Evolutionary conservation across 2,329 filamentous ascomycete genomes (phyloP).

Genomic region (Magnaporthales sp.): DNA sequence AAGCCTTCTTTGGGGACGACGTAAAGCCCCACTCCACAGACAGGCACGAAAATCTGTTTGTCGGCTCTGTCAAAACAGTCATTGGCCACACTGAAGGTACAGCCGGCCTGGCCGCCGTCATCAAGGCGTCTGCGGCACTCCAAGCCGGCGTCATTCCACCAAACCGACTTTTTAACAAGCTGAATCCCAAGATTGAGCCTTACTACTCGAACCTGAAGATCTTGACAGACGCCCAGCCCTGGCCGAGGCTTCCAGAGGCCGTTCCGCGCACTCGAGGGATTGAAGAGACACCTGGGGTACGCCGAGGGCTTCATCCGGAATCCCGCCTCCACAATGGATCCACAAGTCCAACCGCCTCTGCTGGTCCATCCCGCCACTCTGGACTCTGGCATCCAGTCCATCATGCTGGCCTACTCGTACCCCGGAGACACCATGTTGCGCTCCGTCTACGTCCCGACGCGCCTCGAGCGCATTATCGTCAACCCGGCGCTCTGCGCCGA

Average conservation of each 20-base stretch:
- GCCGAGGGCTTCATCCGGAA: neutral
- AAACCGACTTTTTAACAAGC: constrained; percentile 17
- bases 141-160: constrained; percentile 16
- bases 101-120: constrained; percentile 17
- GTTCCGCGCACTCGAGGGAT: neutral
- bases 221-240: constrained; percentile 2
- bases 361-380: constrained; percentile 25
- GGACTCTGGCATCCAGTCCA: constrained; percentile 25
- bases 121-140: constrained; percentile 17
- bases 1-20: constrained; percentile 14
- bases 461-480: constrained; percentile 7
- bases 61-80: constrained; percentile 18
- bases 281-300: neutral
- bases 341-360: constrained; percentile 3
- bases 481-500: neutral
- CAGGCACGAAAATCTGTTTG: constrained; percentile 12
- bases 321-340: neutral
- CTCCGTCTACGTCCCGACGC: constrained; percentile 20
- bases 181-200: constrained; percentile 17
- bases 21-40: neutral
- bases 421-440: constrained; percentile 24
- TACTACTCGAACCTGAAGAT: constrained; percentile 16
- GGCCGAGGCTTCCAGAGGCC: neutral
- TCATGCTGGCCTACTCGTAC: constrained; percentile 21
- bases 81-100: constrained; percentile 16